These are phyloP conservation scores for Gynochthodes officinalis DNA, from an alignment of 257 asterid genomes.

Conservation along the genomic window DNA sequence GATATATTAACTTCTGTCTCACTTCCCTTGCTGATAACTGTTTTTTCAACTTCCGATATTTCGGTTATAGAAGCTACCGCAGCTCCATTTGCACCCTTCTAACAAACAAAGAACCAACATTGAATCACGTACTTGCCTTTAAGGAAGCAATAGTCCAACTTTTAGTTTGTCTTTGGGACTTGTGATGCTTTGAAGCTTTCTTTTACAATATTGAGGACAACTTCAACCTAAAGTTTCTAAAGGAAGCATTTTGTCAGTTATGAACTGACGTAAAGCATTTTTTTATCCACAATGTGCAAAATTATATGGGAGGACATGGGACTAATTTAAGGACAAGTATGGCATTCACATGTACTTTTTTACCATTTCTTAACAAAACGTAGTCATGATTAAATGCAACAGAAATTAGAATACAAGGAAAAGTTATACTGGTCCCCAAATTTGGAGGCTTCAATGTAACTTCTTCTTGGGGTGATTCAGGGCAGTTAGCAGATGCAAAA, in stretches of 20 bases:
- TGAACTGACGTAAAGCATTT: not conserved
- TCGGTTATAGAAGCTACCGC: conserved; percentile 40
- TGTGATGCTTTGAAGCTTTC: not conserved
- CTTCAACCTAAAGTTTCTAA: not conserved
- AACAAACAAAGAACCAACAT: not conserved
- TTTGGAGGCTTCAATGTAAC: not conserved
- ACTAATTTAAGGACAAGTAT: not conserved
- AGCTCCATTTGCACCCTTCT: conserved; percentile 57
- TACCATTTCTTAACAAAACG: not conserved
- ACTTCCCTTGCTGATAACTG: conserved; percentile 28
- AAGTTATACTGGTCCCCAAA: not conserved
- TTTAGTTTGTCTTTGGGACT: not conserved
- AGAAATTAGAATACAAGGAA: not conserved
- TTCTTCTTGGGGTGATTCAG: not conserved
- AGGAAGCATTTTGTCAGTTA: not conserved
- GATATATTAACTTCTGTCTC: conserved; percentile 32
- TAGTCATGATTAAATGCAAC: not conserved
- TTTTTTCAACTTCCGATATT: conserved; percentile 41
- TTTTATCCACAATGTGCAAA: not conserved
- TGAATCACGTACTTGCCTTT: not conserved
- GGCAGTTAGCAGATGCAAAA: not conserved
- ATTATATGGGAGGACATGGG: not conserved
- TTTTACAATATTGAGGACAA: not conserved
- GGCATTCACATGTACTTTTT: not conserved
- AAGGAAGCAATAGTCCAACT: no score